A percentile compares a stretch with the other conserved stretches of the same genome.
Conservation (phyloP, 306 rosid genomes). For the Oemleria cerasiformis region DNA sequence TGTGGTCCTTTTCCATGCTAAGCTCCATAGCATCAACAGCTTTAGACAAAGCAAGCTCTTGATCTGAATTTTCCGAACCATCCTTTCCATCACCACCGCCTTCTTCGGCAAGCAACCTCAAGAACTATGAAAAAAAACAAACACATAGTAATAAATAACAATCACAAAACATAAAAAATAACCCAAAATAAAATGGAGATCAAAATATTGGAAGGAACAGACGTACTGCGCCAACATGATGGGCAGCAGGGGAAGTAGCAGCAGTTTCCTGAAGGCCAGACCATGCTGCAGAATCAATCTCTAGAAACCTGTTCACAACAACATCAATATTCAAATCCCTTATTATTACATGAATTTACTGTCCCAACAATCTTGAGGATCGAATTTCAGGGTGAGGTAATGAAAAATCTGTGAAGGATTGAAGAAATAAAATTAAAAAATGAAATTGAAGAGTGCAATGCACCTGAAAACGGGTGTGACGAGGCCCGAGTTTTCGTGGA, state of each 20-base stretch:
- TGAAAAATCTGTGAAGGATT: neutral
- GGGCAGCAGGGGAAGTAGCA: conserved; percentile 57
- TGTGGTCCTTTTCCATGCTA: conserved; percentile 43
- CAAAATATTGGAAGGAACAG: conserved; percentile 2
- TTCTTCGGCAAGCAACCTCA: conserved; percentile 72
- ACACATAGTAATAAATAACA: neutral
- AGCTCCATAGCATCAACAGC: conserved; percentile 55
- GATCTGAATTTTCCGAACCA: conserved; percentile 55
- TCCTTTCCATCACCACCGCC: conserved; percentile 38
- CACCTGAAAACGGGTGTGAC: conserved; percentile 73
- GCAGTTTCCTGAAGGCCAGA: conserved; percentile 86
- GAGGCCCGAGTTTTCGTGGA: conserved; percentile 50
- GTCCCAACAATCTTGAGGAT: neutral
- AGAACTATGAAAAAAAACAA: conserved; percentile 47
- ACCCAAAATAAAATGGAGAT: neutral
- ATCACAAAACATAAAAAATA: neutral
- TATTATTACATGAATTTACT: neutral
- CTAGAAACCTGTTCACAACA: conserved; percentile 50
- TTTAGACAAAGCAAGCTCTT: conserved; percentile 61
- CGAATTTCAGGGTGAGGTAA: neutral
- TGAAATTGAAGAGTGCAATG: neutral
- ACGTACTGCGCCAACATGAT: conserved; percentile 87
- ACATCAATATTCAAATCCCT: neutral
- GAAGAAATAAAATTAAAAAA: neutral
- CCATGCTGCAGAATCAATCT: conserved; percentile 74